phyloP scores from a whole-genome alignment of 176 grass and related monocot species.

The Carex cristatella region DNA sequence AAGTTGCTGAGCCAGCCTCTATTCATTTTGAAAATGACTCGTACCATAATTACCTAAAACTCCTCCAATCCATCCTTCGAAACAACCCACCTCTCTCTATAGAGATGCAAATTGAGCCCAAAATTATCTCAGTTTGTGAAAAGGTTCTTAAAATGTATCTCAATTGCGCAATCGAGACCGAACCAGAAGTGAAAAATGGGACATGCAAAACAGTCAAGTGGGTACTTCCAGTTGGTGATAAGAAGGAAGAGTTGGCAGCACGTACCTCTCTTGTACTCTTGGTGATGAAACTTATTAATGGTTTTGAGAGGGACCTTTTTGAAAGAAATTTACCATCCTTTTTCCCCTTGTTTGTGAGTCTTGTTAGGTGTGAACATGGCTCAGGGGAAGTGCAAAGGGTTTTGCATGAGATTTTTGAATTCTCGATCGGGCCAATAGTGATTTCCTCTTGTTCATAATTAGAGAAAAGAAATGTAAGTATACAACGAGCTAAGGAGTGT shows the following conservation, averaged over 20 bases:
- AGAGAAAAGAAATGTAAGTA: neutral
- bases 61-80: constrained; percentile 66
- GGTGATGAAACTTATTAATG: constrained; percentile 58
- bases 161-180: constrained; percentile 51
- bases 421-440: constrained; percentile 70
- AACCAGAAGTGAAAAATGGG: constrained; percentile 25
- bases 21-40: constrained; percentile 94
- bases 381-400: constrained; percentile 66
- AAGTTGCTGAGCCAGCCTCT: constrained; percentile 69
- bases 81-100: constrained; percentile 50
- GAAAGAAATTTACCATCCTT: constrained; percentile 55
- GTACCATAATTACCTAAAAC: constrained; percentile 74
- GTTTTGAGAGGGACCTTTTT: constrained; percentile 62
- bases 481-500: neutral
- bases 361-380: constrained; percentile 79
- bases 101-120: constrained; percentile 62
- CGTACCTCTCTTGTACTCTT: constrained; percentile 64
- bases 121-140: constrained; percentile 52
- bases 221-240: constrained; percentile 52
- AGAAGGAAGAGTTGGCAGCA: constrained; percentile 74
- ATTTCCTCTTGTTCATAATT: constrained; percentile 23
- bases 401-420: constrained; percentile 75
- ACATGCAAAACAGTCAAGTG: constrained; percentile 28
- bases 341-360: constrained; percentile 80
- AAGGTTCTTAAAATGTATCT: constrained; percentile 77